A percentile compares a stretch with the other conserved stretches of the same genome.
Conservation (phyloP, 805 yeast species). For the Yarrowia sp. region DNA sequence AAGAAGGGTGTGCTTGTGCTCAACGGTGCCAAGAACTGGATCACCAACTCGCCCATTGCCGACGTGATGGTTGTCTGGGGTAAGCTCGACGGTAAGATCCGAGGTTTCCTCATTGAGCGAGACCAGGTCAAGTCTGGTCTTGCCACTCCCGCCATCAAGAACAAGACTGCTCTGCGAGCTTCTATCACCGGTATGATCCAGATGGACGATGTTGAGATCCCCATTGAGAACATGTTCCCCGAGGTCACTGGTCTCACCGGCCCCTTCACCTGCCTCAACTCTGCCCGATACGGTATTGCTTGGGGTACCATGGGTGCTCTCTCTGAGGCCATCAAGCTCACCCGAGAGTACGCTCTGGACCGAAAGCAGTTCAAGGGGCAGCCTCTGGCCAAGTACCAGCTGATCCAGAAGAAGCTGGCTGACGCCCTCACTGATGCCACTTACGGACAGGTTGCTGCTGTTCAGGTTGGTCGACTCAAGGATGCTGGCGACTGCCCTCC, state of each 20-base stretch:
- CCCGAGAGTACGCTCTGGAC: slow-evolving; percentile 43
- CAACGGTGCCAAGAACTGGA: slow-evolving; percentile 46
- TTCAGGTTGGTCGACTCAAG: slow-evolving; percentile 46
- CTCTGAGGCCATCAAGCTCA: slow-evolving; percentile 42
- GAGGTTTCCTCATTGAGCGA: slow-evolving; percentile 47
- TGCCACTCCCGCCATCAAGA: slow-evolving; percentile 43
- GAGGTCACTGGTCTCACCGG: slow-evolving; percentile 44
- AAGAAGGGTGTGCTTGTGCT: slow-evolving; percentile 44
- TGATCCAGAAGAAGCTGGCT: slow-evolving; percentile 45
- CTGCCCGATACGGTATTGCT: slow-evolving; percentile 46
- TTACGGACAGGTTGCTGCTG: slow-evolving; percentile 42
- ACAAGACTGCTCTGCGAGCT: slow-evolving; percentile 44
- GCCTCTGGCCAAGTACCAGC: slow-evolving; percentile 45
- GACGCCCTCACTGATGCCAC: slow-evolving; percentile 45
- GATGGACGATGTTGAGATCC: slow-evolving; percentile 47
- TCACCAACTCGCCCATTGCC: slow-evolving; percentile 49
- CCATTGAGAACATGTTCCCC: slow-evolving; percentile 44
- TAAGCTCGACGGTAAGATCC: slow-evolving; percentile 44
- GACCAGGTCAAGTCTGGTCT: slow-evolving; percentile 37
- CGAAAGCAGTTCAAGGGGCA: slow-evolving; percentile 43
- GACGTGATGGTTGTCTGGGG: slow-evolving; percentile 47
- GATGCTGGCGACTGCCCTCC: slow-evolving; percentile 42
- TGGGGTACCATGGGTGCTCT: slow-evolving; percentile 49
- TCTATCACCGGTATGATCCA: slow-evolving; percentile 46
- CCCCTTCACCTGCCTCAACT: slow-evolving; percentile 46